Percentiles rank a stretch among this genome's conserved stretches.
phyloP scores from a whole-genome alignment of 2,329 filamentous ascomycete genomes.

The Boeremia lycopersici region DNA sequence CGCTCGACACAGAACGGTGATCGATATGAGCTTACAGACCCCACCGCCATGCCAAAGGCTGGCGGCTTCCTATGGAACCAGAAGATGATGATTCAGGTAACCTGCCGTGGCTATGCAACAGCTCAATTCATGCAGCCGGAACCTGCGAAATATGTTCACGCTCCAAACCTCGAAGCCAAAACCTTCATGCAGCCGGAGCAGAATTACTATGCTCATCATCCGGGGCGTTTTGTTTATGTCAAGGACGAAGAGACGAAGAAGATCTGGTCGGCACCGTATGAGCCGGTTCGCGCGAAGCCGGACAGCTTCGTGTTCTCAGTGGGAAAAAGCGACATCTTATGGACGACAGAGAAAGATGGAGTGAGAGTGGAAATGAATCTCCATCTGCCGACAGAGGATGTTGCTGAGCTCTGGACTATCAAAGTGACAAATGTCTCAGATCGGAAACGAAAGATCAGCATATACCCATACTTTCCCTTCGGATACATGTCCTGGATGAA shows the following conservation, averaged over 20 bases:
- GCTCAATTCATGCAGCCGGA: slow-evolving; percentile 67
- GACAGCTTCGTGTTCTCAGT: slow-evolving; percentile 61
- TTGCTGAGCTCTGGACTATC: slow-evolving; percentile 63
- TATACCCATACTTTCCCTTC: slow-evolving; percentile 64
- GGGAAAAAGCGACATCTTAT: slow-evolving; percentile 62
- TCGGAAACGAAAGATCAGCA: slow-evolving; percentile 55
- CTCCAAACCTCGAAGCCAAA: slow-evolving; percentile 63
- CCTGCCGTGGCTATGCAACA: slow-evolving; percentile 64
- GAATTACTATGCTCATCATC: slow-evolving; percentile 64
- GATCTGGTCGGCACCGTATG: slow-evolving; percentile 62
- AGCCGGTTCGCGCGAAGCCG: slow-evolving; percentile 57
- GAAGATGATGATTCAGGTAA: slow-evolving; percentile 66
- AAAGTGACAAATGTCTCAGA: slow-evolving; percentile 58
- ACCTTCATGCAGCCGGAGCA: slow-evolving; percentile 68
- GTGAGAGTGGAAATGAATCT: slow-evolving; percentile 60
- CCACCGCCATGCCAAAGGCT: slow-evolving; percentile 63
- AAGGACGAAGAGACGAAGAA: slow-evolving; percentile 60
- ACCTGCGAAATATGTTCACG: slow-evolving; percentile 65
- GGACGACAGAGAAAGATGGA: slow-evolving; percentile 59
- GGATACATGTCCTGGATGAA: slow-evolving; percentile 70
- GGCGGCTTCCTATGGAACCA: slow-evolving; percentile 65
- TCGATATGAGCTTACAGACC: slow-evolving; percentile 62
- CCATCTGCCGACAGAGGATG: slow-evolving; percentile 59
- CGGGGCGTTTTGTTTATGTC: slow-evolving; percentile 64
- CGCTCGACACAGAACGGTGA: slow-evolving; percentile 55